A percentile compares a stretch with the other conserved stretches of the same genome.
Conservation (phyloP, 305 asterid species). For the Fraxinus xanthoxyloides region DNA sequence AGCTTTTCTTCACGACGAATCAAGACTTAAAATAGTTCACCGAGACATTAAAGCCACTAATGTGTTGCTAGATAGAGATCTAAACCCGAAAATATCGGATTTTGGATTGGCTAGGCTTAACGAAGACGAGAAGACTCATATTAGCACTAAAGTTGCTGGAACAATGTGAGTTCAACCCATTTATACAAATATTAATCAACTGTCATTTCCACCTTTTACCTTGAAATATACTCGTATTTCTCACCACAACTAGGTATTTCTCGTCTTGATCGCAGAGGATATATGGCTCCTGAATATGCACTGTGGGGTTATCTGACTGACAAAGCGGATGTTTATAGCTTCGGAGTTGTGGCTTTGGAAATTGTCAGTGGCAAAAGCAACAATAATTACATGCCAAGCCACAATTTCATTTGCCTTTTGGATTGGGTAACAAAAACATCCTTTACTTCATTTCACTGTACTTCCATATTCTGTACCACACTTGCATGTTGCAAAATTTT, state of each 20-base stretch:
- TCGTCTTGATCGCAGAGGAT: conserved; percentile 16
- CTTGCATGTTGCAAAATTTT: background rate
- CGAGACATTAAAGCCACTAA: conserved; percentile 53
- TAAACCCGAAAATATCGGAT: conserved; percentile 50
- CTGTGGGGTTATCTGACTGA: conserved; percentile 17
- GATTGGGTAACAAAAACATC: conserved; percentile 2
- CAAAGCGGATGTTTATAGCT: conserved; percentile 16
- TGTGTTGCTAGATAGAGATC: conserved; percentile 40
- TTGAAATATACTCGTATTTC: background rate
- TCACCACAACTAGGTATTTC: background rate
- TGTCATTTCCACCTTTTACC: background rate
- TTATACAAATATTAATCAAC: background rate
- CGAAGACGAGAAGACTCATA: conserved; percentile 40
- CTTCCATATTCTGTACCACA: background rate
- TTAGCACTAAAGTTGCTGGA: conserved; percentile 48
- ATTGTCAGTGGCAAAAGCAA: conserved; percentile 18
- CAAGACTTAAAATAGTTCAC: conserved; percentile 45
- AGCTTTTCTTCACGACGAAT: conserved; percentile 57
- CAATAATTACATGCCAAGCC: conserved; percentile 8
- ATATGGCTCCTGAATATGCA: conserved; percentile 22
- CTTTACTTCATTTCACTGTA: background rate
- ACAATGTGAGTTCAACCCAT: conserved; percentile 34
- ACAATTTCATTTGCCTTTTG: conserved; percentile 5
- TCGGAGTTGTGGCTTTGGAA: conserved; percentile 19
- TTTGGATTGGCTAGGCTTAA: conserved; percentile 47